Evolutionary conservation across 768 basidiomycete species (phyloP).

Genomic region (Vararia minispora): DNA sequence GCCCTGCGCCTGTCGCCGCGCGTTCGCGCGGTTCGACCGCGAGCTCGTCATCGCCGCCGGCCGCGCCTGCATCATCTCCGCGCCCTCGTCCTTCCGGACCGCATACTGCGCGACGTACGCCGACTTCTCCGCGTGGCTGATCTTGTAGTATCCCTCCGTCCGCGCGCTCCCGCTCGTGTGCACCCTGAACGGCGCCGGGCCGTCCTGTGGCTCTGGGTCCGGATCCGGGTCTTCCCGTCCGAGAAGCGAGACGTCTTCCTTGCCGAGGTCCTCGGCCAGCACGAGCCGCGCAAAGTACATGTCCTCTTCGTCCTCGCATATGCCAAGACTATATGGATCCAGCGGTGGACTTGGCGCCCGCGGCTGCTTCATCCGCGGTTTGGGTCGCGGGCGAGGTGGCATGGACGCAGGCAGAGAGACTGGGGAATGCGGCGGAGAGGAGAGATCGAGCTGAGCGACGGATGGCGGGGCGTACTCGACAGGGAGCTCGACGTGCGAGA

Average conservation of each 20-base stretch:
- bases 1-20: conserved; percentile 82
- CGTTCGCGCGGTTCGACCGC: conserved; percentile 85
- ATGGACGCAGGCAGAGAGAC: conserved; percentile 33
- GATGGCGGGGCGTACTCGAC: conserved; percentile 40
- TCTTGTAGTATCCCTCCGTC: conserved; percentile 93
- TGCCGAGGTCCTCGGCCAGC: conserved; percentile 27
- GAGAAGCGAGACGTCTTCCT: conserved; percentile 17
- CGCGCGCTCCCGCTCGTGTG: conserved; percentile 83
- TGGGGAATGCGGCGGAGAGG: no score
- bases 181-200: conserved; percentile 48
- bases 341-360: conserved; percentile 30
- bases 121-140: conserved; percentile 84
- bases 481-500: conserved; percentile 40
- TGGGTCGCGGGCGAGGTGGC: conserved; percentile 23
- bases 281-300: conserved; percentile 65
- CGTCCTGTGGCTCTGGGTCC: conserved; percentile 29
- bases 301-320: conserved; percentile 86
- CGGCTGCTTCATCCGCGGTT: conserved; percentile 13
- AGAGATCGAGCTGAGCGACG: conserved; percentile 35
- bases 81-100: conserved; percentile 35
- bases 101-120: conserved; percentile 88
- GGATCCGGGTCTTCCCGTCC: conserved; percentile 18
- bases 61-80: conserved; percentile 36
- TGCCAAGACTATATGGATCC: conserved; percentile 41
- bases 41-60: conserved; percentile 59